Conservation (phyloP, 1,139 yeast species). For the Saccharomyces hybrid region DNA sequence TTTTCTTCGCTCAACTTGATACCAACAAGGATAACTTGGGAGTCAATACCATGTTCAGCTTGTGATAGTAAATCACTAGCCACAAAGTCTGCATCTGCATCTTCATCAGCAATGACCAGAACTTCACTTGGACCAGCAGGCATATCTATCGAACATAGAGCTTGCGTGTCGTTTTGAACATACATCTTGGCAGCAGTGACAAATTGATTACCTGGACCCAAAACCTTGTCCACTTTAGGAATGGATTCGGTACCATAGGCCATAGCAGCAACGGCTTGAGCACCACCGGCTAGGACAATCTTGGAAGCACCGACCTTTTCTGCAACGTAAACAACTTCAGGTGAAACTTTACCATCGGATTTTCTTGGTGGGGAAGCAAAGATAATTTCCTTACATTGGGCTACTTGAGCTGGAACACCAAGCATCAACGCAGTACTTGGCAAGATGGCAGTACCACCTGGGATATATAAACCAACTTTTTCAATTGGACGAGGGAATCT, state of each 20-base stretch:
- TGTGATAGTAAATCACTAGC: slow-evolving; percentile 93
- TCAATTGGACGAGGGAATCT: slow-evolving; percentile 93
- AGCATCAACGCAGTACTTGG: slow-evolving; percentile 98
- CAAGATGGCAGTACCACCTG: slow-evolving; percentile 97
- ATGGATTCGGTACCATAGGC: slow-evolving; percentile 94
- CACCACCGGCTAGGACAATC: slow-evolving; percentile 96
- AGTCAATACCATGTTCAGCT: slow-evolving; percentile 98
- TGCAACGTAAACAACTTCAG: slow-evolving; percentile 96
- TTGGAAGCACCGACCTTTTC: slow-evolving; percentile 87
- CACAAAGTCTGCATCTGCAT: slow-evolving; percentile 89
- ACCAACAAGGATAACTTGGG: slow-evolving; percentile 89
- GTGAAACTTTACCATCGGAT: slow-evolving; percentile 79
- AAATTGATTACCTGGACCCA: slow-evolving; percentile 98
- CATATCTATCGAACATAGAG: slow-evolving; percentile 94
- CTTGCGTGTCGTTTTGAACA: slow-evolving; percentile 91
- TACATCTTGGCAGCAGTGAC: slow-evolving; percentile 99
- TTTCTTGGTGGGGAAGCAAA: slow-evolving; percentile 96
- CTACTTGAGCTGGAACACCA: slow-evolving; percentile 98
- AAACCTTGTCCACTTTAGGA: slow-evolving; percentile 89
- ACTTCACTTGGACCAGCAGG: slow-evolving; percentile 99
- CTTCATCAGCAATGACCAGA: slow-evolving; percentile 77
- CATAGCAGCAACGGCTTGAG: slow-evolving; percentile 97
- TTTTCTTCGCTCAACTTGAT: slow-evolving; percentile 57
- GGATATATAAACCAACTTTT: slow-evolving; percentile 89
- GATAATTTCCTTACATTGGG: slow-evolving; percentile 90